These are phyloP conservation scores for Panicum virgatum DNA, from an alignment of 202 grass and related monocot species.

Conservation along the genomic window DNA sequence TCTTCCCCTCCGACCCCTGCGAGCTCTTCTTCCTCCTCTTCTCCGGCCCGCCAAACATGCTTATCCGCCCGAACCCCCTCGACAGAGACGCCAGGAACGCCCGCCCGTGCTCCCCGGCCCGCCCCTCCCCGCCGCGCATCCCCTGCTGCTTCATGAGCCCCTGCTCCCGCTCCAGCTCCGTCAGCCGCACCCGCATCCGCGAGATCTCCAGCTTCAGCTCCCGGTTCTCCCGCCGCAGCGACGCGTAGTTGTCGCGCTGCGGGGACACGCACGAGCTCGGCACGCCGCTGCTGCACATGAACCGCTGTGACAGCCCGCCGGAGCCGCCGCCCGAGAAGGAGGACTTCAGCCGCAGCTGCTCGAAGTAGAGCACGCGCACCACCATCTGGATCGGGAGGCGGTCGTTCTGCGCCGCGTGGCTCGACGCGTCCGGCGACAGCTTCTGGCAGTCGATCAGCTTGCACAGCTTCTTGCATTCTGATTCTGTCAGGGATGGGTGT, in stretches of 20 bases:
- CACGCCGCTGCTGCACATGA: conserved; percentile 59
- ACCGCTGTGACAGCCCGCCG: conserved; percentile 56
- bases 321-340: conserved; percentile 41
- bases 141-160: conserved; percentile 82
- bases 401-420: conserved; percentile 91
- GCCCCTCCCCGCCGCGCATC: conserved; percentile 18
- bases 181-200: conserved; percentile 85
- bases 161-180: conserved; percentile 88
- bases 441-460: conserved; percentile 98
- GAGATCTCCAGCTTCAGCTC: conserved; percentile 89
- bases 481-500: conserved; percentile 81
- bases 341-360: conserved; percentile 85
- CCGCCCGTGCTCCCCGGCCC: conserved; percentile 45
- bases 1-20: conserved; percentile 34
- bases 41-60: conserved; percentile 45
- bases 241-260: conserved; percentile 84
- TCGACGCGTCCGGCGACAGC: conserved; percentile 82
- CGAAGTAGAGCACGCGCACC: conserved; percentile 86
- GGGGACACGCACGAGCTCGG: conserved; percentile 89
- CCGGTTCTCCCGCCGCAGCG: conserved; percentile 80
- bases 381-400: conserved; percentile 76
- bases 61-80: conserved; percentile 62
- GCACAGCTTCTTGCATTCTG: conserved; percentile 92
- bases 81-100: conserved; percentile 77
- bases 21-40: conserved; percentile 39